Evolutionary conservation across 192 early-diverging fungal species (phyloP), one percentile per base, ranked within the genome.

Genomic region (Globomyces pollinis-pini): DNA sequence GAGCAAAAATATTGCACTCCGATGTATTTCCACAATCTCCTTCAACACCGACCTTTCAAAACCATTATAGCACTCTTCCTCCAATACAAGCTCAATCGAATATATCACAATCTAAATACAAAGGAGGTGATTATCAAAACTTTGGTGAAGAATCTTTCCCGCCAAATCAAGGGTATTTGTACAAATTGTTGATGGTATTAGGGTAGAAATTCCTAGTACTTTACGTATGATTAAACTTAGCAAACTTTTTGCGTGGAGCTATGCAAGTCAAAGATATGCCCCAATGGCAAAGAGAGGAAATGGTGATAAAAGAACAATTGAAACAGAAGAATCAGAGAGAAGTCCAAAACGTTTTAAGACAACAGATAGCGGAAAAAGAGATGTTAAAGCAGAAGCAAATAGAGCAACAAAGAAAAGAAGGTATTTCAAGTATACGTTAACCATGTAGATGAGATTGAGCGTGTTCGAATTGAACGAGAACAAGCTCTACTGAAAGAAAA

Each of bases 321-420:
- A 54, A 54, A 23, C 34, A 54, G 33, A 54, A 54, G n/a, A 54
- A 54, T n/a, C 52, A 54, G 33, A 54, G 38, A n/a, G 52, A 54
- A 26, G 33, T 54, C n/a, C 52, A 54, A 1, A 54, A 54, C 16
- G 52, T 54, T 15, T 16, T 54, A 9, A 54, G 33, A 31, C 21
- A 26, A 31, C 52, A 54, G 29, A 54, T 54, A 8, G 52, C 52
- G 6, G 35, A 54, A 54, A 54, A 54, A 24, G 52, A 54, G n/a
- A 3, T 7, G 15, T 21, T 32, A 31, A 36, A 41, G n/a, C 52
- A 54, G 18, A 31, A 16, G 3, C 52, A 41, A 41, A 6, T 54
- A 13, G 52, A 36, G 13, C n/a, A 54, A 16, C 52, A 54, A 54
- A 54, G 16, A n/a, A 41, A 24, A 16, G 52, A 54, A 23, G n/a